Conservation (phyloP, 345 rosid species). For the Eucalyptus pumila region DNA sequence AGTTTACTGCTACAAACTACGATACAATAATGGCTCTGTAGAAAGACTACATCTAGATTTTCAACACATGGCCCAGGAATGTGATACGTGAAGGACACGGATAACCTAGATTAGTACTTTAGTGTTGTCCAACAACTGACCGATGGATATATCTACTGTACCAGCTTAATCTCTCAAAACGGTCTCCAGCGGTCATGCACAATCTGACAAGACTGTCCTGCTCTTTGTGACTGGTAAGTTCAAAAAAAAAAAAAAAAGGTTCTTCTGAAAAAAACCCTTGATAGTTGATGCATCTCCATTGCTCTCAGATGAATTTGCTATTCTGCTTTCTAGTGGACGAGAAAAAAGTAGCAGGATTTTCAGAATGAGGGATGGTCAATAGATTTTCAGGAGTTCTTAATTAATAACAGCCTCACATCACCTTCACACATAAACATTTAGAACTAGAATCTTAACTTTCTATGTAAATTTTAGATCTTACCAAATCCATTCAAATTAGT, state of each 20-base stretch:
- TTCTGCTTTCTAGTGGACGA: neutral
- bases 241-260: neutral
- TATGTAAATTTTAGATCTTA: neutral
- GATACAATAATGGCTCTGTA: neutral
- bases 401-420: neutral
- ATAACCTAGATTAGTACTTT: neutral
- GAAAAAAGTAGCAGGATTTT: neutral
- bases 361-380: neutral
- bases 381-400: neutral
- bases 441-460: neutral
- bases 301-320: neutral
- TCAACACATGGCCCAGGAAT: neutral
- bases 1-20: neutral
- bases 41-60: neutral
- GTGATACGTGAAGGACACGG: neutral
- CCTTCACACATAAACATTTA: neutral
- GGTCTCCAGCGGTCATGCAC: neutral
- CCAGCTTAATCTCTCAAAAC: neutral
- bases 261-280: neutral
- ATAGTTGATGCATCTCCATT: neutral
- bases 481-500: neutral
- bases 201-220: neutral
- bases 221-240: neutral
- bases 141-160: neutral
- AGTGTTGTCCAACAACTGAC: neutral